Base-by-base conservation (phyloP, 805 yeast species). In the Babjeviella inositovora region DNA sequence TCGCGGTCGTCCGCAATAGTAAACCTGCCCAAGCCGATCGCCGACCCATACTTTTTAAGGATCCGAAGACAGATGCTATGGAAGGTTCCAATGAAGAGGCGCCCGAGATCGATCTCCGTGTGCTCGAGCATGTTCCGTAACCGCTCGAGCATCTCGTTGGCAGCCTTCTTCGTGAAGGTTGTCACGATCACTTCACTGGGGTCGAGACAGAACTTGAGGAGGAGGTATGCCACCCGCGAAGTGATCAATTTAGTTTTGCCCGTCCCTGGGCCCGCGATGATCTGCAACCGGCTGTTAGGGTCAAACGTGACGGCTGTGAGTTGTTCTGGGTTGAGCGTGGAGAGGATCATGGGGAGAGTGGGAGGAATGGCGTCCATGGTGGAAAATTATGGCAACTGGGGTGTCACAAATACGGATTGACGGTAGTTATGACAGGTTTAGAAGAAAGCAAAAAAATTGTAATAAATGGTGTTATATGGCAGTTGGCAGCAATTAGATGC, bases 151-250 rank as follows among this genome's bases (percentile, higher is more conserved):
- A 87, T 73, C 47, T 87, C 97, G 24, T 57, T 62, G 2, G 96
- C 92, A 0, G 98, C 97, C 36, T 77, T 80, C 35, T 80, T 79
- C 8, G 97, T 87, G 50, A 87, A 87, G 0, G 97, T 85, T 5
- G 95, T 81, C 11, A 85, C 90, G 1, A 87, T 62, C 11, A 90
- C 60, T 22, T 62, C 49, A 16, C 57, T 52, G 0, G 96, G 85
- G 2, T 55, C 50, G 1, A 79, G 43, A 2, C 57, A 45, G 17
- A 62, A 54, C 6, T 59, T 43, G 3, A 64, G 28, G 6, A 85
- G 33, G 14, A 85, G 49, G 35, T 70, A 64, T 1, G 85, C 85
- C 7, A 85, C 90, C 21, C 95, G 53, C 1, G 82, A 60, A 0
- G 81, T 71, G 14, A 87, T 45, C 2, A 90, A 87, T 40, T 70